Conservation (phyloP, 1,284 basidiomycete genomes). For the Apiotrichum porosum region DNA sequence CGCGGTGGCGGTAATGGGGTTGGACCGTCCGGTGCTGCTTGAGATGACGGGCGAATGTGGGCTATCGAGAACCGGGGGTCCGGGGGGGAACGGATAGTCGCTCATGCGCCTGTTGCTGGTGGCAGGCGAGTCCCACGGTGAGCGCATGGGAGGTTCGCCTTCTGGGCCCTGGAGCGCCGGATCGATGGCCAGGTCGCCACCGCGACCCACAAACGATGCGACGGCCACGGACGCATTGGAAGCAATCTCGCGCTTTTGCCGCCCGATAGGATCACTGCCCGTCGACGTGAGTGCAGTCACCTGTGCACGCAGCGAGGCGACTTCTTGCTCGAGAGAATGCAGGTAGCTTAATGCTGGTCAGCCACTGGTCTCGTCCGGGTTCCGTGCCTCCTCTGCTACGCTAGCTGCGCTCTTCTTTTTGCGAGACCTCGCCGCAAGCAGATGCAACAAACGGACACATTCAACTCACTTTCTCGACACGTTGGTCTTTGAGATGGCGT, state of each 20-base stretch:
- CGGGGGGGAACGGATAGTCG: constrained; percentile 28
- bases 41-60: constrained; percentile 20
- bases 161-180: constrained; percentile 19
- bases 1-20: constrained; percentile 17
- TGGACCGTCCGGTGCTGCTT: constrained; percentile 12
- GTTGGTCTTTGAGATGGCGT: constrained; percentile 51
- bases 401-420: no score
- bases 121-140: constrained; percentile 14
- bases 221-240: constrained; percentile 22
- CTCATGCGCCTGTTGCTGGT: constrained; percentile 10
- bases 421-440: no score
- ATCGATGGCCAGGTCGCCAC: constrained; percentile 14
- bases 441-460: no score
- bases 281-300: constrained; percentile 31
- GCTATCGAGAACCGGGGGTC: constrained; percentile 17
- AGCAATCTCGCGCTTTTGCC: constrained; percentile 25
- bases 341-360: constrained; percentile 37
- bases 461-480: constrained; percentile 50
- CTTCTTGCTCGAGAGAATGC: constrained; percentile 48
- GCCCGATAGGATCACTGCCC: constrained; percentile 18
- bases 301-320: constrained; percentile 43
- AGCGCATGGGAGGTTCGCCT: constrained; percentile 19
- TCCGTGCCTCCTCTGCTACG: no score
- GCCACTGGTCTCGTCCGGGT: no score
- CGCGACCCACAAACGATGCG: constrained; percentile 14